phyloP scores from a whole-genome alignment of 371 early-diverging fungal genomes.

The Furculomyces boomerangus region DNA sequence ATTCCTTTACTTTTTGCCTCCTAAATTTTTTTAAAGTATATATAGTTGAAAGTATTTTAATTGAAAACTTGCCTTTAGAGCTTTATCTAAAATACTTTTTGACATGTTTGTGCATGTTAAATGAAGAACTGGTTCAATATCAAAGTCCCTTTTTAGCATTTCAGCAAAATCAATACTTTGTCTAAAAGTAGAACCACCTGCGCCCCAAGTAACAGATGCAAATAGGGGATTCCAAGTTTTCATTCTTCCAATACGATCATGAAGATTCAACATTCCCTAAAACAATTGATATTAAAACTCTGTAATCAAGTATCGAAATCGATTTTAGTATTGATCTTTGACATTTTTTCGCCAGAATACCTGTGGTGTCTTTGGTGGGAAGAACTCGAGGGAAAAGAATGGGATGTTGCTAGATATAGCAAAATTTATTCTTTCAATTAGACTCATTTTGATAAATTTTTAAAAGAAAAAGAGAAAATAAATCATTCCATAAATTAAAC shows the following conservation, averaged over 20 bases:
- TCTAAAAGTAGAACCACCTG: constrained; percentile 81
- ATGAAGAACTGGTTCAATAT: constrained; percentile 85
- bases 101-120: constrained; percentile 95
- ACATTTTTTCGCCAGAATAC: constrained; percentile 24
- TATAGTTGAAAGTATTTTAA: not conserved
- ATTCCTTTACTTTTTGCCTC: constrained; percentile 76
- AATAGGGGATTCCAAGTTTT: constrained; percentile 66
- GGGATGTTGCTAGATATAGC: constrained; percentile 21
- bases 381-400: constrained; percentile 85
- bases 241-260: constrained; percentile 85
- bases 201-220: constrained; percentile 91
- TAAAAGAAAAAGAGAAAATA: too few relatives aligned
- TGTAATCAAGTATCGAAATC: not conserved
- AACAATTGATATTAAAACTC: not conserved
- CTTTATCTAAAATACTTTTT: constrained; percentile 57
- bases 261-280: constrained; percentile 72
- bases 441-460: too few relatives aligned
- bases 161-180: constrained; percentile 66
- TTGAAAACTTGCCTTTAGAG: constrained; percentile 32
- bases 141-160: constrained; percentile 66
- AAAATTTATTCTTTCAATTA: constrained; percentile 32
- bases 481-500: too few relatives aligned
- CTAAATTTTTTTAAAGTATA: constrained; percentile 7
- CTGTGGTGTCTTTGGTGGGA: constrained; percentile 91
- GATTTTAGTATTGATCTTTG: not conserved